Evolutionary conservation across 148 eudicot species (phyloP), one percentile per base, ranked within the genome.

Genomic region (Heliosperma pusillum): DNA sequence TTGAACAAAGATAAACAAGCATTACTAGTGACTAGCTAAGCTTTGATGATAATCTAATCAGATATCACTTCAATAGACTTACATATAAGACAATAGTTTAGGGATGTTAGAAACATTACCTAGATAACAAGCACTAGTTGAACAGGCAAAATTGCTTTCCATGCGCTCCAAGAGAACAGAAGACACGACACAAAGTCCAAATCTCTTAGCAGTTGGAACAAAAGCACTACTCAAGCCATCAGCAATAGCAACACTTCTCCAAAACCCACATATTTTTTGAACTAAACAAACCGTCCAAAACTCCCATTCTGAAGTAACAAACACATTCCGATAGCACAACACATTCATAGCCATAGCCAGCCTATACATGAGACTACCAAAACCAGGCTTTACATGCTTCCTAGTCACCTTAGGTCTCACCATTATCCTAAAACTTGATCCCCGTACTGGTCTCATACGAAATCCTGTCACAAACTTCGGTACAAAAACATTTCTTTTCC

Each of bases 361-460:
- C 75, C 80, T 77, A 63, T 71, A 77, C 75, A 71, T 62, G 52
- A 50, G 70, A 71, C 80, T 63, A 50, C 80, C 70, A 62, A 64
- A 12, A 44, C 56, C 55, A 50, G 68, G 4, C 58, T 71, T 71
- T 10, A 8, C 24, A 71, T 47, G 69, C 6, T 47, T 27, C 13
- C 75, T 77, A 47, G 25, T 30, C 22, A 63, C 55, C 75, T 27
- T 63, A 50, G 63, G 40, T 69, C 27, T 50, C 47, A 62, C 42
- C 24, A 71, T 47, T 47, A 62, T 33, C 64, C 70, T 77, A 27
- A 50, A 62, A 60, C 27, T 62, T 16, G 80, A 77, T 26, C 70
- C 75, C 70, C 33, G 33, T 6, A 77, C 63, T 6, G 62, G 70
- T 22, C 80, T 77, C 70, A 77, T 62, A 15, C 17, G 75, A 71